Conservation (phyloP, 208 protist genomes). For the Crithidia fasciculata region DNA sequence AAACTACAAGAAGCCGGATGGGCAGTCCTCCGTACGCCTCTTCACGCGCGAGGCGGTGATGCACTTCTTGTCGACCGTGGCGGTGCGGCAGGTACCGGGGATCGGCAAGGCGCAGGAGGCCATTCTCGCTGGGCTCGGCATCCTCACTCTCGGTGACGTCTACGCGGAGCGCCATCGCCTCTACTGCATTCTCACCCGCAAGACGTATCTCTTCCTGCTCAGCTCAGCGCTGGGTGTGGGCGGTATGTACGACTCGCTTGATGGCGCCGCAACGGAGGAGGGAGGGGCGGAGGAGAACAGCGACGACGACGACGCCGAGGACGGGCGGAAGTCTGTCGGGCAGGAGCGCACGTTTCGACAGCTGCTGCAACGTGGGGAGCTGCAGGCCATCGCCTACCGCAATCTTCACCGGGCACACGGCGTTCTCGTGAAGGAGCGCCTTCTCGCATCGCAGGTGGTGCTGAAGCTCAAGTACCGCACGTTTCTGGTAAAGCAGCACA, state of each 20-base stretch:
- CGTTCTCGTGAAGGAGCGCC: constrained; percentile 35
- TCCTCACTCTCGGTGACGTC: constrained; percentile 58
- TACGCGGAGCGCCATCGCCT: constrained; percentile 62
- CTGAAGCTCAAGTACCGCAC: constrained; percentile 75
- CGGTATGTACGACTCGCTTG: constrained; percentile 46
- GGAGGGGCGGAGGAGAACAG: neutral
- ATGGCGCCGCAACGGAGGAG: neutral
- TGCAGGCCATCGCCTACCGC: constrained; percentile 51
- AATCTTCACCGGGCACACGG: constrained; percentile 42
- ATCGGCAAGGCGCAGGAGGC: constrained; percentile 64
- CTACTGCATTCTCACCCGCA: constrained; percentile 58
- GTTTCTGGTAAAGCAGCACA: constrained; percentile 79
- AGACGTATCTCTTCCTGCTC: constrained; percentile 74
- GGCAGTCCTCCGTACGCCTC: constrained; percentile 73
- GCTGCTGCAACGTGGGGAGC: constrained; percentile 41
- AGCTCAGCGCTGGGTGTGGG: constrained; percentile 51
- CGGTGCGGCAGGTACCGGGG: constrained; percentile 63
- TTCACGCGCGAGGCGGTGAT: constrained; percentile 62
- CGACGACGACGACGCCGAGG: constrained; percentile 11
- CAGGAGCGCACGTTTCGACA: constrained; percentile 72
- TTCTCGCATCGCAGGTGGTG: constrained; percentile 68
- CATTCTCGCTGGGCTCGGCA: constrained; percentile 52
- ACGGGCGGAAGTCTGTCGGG: constrained; percentile 72
- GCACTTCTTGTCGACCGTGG: constrained; percentile 40
- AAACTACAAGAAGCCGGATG: constrained; percentile 94